phyloP scores from a whole-genome alignment of 441 rosid species.

The Populus tomentosa region DNA sequence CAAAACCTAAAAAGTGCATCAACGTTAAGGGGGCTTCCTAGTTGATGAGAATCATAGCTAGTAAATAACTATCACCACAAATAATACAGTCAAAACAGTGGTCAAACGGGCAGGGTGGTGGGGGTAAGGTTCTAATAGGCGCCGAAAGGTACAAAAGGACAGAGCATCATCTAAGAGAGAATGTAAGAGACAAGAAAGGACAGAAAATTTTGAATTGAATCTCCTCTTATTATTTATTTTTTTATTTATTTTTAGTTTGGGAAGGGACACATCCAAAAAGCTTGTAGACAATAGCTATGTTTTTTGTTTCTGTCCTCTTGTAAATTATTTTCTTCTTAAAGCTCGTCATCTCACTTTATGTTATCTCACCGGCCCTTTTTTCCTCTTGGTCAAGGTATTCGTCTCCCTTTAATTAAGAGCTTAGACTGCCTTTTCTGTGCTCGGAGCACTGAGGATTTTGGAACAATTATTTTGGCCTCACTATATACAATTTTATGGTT shows the following conservation, averaged over 20 bases:
- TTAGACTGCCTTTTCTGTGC: constrained; percentile 14
- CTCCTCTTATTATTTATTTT: neutral
- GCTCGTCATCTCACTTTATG: constrained; percentile 2
- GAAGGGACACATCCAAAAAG: constrained; percentile 12
- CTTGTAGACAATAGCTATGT: neutral
- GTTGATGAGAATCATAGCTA: neutral
- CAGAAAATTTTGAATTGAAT: constrained; percentile 18
- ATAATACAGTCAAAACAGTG: constrained; percentile 18
- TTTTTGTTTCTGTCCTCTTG: constrained; percentile 22
- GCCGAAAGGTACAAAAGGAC: constrained; percentile 39
- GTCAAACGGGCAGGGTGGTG: constrained; percentile 20
- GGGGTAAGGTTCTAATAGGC: constrained; percentile 19
- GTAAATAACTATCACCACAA: too few species aligned
- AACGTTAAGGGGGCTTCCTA: neutral
- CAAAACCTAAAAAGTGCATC: neutral
- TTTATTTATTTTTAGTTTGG: neutral
- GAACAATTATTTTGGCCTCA: neutral
- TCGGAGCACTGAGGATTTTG: neutral
- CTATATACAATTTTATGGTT: neutral
- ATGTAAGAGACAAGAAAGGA: constrained; percentile 29
- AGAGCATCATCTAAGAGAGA: constrained; percentile 8
- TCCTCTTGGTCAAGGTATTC: constrained; percentile 16
- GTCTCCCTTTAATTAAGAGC: constrained; percentile 24
- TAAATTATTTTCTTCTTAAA: constrained; percentile 21
- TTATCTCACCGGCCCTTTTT: neutral